phyloP scores from a whole-genome alignment of 2,329 filamentous ascomycete genomes.

The Akanthomyces uredinophilus region DNA sequence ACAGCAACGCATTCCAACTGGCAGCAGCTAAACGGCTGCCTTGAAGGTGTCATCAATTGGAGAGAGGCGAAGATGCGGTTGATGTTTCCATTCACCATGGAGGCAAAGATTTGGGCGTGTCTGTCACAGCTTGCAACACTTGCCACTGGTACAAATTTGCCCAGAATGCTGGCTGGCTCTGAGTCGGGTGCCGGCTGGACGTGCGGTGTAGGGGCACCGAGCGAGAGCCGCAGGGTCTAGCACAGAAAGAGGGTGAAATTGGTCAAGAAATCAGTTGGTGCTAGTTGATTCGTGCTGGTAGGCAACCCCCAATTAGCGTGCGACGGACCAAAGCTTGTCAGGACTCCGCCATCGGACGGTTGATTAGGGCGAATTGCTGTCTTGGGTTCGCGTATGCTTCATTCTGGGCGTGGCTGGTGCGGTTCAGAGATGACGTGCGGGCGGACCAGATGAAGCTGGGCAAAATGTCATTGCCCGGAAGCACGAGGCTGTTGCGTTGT shows the following conservation, averaged over 20 bases:
- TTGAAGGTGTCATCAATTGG: too few species aligned
- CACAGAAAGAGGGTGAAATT: not conserved
- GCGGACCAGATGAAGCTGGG: not conserved
- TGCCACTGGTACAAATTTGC: too few species aligned
- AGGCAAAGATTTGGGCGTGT: too few species aligned
- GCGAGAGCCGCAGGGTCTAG: conserved; percentile 7
- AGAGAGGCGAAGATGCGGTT: too few species aligned
- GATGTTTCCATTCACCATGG: too few species aligned
- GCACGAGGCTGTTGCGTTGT: not conserved
- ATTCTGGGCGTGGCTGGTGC: not conserved
- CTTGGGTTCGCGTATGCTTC: not conserved
- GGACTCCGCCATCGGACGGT: not conserved
- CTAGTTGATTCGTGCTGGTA: not conserved
- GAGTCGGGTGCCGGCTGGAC: conserved; percentile 2
- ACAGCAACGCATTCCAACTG: too few species aligned
- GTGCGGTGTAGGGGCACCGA: not conserved
- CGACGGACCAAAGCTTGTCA: not conserved
- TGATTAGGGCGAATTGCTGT: not conserved
- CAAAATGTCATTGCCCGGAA: not conserved
- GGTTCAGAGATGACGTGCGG: not conserved
- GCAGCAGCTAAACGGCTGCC: too few species aligned
- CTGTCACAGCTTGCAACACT: too few species aligned
- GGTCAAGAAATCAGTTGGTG: not conserved
- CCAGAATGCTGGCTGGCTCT: too few species aligned
- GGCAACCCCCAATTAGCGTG: not conserved